Conservation (phyloP, 345 rosid genomes). For the Camelina laxa region DNA sequence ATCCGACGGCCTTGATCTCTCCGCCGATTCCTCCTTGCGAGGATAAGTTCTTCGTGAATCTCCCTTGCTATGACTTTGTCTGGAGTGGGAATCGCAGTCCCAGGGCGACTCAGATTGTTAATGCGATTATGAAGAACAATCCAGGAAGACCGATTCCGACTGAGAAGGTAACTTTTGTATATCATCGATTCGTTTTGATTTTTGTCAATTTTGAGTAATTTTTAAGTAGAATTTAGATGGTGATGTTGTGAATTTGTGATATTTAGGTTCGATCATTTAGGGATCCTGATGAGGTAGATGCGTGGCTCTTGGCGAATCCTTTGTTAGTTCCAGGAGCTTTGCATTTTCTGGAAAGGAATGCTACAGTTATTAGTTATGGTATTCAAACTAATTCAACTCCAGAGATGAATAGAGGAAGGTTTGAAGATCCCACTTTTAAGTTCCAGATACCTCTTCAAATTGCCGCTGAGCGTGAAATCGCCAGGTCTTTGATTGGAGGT, state of each 20-base stretch:
- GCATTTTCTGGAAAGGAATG: constrained; percentile 62
- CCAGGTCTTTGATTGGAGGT: constrained; percentile 83
- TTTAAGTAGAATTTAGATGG: too few relatives aligned
- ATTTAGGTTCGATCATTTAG: constrained; percentile 67
- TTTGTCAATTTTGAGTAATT: neutral
- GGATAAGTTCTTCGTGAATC: constrained; percentile 61
- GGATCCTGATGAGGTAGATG: constrained; percentile 59
- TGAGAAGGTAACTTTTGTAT: constrained; percentile 50
- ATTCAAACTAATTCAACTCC: constrained; percentile 85
- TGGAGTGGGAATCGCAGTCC: constrained; percentile 79
- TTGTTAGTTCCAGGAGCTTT: constrained; percentile 74
- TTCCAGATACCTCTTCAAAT: constrained; percentile 88
- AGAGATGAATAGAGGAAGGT: constrained; percentile 53
- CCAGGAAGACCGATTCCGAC: constrained; percentile 68
- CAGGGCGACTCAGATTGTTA: constrained; percentile 45
- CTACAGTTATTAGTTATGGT: constrained; percentile 74
- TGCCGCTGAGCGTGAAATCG: constrained; percentile 94
- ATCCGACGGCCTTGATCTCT: constrained; percentile 56
- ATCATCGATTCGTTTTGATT: neutral
- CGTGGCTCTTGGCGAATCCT: constrained; percentile 65
- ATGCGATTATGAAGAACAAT: constrained; percentile 63
- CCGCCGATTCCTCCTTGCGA: constrained; percentile 87
- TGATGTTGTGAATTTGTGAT: neutral
- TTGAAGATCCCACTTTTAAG: constrained; percentile 85
- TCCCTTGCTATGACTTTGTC: constrained; percentile 78